Evolutionary conservation across 331 rosid genomes (phyloP).

Genomic region (Phaseolus coccineus): DNA sequence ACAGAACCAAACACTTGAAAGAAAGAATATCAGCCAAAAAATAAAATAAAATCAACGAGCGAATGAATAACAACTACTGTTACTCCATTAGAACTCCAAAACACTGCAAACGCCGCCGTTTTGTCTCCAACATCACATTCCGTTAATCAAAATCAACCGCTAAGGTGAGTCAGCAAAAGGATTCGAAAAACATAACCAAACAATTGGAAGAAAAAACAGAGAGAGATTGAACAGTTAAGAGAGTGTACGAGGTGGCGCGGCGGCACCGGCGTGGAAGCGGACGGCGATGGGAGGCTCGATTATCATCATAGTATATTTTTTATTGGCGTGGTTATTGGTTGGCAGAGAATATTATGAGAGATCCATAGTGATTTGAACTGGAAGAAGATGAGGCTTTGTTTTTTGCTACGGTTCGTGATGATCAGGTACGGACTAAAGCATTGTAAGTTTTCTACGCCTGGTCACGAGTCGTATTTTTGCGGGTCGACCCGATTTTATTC

Average conservation of each 20-base stretch:
- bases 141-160: neutral
- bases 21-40: neutral
- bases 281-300: constrained; percentile 73
- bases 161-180: neutral
- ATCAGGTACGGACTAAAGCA: constrained; percentile 2
- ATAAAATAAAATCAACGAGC: neutral
- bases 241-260: constrained; percentile 48
- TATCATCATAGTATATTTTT: constrained; percentile 51
- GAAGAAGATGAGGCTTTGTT: constrained; percentile 47
- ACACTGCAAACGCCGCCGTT: constrained; percentile 8
- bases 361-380: constrained; percentile 10
- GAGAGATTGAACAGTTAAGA: constrained; percentile 21
- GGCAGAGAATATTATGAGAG: constrained; percentile 20
- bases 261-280: constrained; percentile 55
- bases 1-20: neutral
- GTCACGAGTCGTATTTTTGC: neutral
- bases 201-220: neutral
- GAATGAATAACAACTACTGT: constrained; percentile 21
- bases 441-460: neutral
- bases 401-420: neutral
- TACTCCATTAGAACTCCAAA: neutral
- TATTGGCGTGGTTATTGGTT: neutral
- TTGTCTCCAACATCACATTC: constrained; percentile 1
- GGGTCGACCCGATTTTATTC: neutral
- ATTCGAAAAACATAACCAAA: neutral